Base-by-base conservation (phyloP, 2,329 filamentous ascomycete species). In the Colletotrichum sp. region DNA sequence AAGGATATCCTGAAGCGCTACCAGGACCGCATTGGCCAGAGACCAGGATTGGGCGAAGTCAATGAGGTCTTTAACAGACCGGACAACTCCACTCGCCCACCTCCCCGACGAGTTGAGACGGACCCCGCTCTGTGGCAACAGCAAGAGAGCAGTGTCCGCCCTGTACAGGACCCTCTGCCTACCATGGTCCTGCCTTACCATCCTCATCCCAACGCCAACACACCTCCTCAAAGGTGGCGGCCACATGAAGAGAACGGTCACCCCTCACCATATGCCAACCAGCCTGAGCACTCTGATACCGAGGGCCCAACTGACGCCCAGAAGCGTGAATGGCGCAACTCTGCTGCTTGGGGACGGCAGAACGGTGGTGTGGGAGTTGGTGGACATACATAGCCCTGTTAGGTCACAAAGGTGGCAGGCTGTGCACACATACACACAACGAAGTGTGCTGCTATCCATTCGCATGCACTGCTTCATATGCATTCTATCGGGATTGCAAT, bases 1-100 rank as follows among this genome's bases (percentile, higher is more conserved):
- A 99, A 99, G 85, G 97, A 99, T 81, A 99, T 99, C 71, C 90
- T 99, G 68, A 98, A 96, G 84, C 93, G 95, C 72, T 98, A 98
- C 85, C 96, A 96, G 66, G 95, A 98, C 81, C 93, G 97, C 77
- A 86, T 87, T 71, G 88, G 89, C 8, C 87, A 89, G 59, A 86
- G 92, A 86, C 86, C 94, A 88, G 87, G 91, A n/a, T 44, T 44
- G 86, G 86, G 88, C 85, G 91, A 92, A 85, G 86, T 89, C 81
- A 86, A 89, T 83, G 89, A 92, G 82, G 86, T 90, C 83, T 87
- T 89, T 82, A 87, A 89, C 84, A 87, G 89, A 84, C 88, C 88
- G 83, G 90, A 91, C 84, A 88, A 94, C 86, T 85, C 89, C 81
- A 89, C 83, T 69, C 87, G 88, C 69, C 90, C 88, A 36, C 87